A percentile compares a stretch with the other conserved stretches of the same genome.
Conservation (phyloP, 2,329 filamentous ascomycete genomes). For the Diaporthe citriasiana region DNA sequence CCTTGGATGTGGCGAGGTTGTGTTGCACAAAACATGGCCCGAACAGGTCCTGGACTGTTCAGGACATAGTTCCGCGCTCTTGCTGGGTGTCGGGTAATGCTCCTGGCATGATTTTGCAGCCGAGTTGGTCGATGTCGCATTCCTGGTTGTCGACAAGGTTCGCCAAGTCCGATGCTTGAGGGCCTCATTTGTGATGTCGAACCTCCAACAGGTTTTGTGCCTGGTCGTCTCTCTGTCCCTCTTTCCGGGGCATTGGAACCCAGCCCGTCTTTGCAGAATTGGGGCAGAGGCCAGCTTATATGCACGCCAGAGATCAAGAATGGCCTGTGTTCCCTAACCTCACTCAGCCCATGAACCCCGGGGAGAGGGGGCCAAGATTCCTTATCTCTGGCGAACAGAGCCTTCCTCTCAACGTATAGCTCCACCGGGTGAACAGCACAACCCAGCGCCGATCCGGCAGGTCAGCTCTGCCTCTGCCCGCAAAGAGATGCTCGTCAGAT, state of each 20-base stretch:
- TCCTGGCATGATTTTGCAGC: conserved; percentile 1
- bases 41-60: background rate
- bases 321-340: background rate
- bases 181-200: conserved; percentile 10
- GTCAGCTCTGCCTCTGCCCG: conserved; percentile 13
- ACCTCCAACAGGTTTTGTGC: conserved; percentile 14
- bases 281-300: conserved; percentile 23
- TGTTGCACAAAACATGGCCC: background rate
- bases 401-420: conserved; percentile 28
- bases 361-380: conserved; percentile 2
- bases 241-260: background rate
- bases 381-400: conserved; percentile 39
- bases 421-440: conserved; percentile 31
- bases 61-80: background rate
- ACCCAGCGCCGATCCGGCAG: conserved; percentile 38
- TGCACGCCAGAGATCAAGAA: conserved; percentile 20
- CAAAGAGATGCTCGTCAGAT: conserved; percentile 2
- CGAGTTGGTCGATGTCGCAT: conserved; percentile 3
- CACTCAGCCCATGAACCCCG: conserved; percentile 20
- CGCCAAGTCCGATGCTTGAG: conserved; percentile 11
- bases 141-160: conserved; percentile 14
- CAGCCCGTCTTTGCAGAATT: background rate
- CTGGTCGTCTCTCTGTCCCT: background rate
- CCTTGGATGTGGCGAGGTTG: background rate
- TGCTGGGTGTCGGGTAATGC: conserved; percentile 1